Evolutionary conservation across 1,139 yeast species (phyloP), one percentile per base, ranked within the genome.

Genomic region (Debaryomyces singareniensis): DNA sequence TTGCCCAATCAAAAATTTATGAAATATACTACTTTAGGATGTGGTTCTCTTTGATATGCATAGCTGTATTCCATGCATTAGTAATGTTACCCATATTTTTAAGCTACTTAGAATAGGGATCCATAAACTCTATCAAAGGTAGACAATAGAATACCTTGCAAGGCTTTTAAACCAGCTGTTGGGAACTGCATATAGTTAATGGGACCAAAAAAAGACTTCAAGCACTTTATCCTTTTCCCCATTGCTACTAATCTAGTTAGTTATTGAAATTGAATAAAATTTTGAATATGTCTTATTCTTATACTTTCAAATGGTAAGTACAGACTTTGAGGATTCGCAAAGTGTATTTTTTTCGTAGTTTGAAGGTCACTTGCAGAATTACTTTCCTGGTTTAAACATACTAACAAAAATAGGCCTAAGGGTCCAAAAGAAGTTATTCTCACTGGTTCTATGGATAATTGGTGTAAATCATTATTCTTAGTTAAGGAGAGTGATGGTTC

Each of bases 1-100:
- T 87, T 49, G 85, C 97, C 0, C 62, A 73, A 36, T 83, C 95
- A 20, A 78, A 82, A 54, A 89, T 91, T 21, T 91, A 89, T 52
- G 94, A 87, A 40, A 75, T 91, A 1, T 91, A 85, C 53, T 91
- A 91, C 51, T 91, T 91, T 66, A 60, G 96, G 37, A 87, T 91
- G 96, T 91, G 97, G 97, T 61, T 84, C n/a, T 65, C 86, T 1
- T 64, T 91, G 39, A 81, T 91, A 6, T 41, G 80, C 2, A 64
- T 84, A 31, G 95, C 95, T 2, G 78, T 89, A 0, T 41, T 80
- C 1, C 96, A 89, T 49, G 75, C 94, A 2, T 66, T 91, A 32
- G 68, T 83, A 25, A 73, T 89, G 35, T 61, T 89, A 30, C 98
- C 98, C 0, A 74, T 85, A 3, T 51, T 81, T 16, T 61, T 89